Evolutionary conservation across 345 rosid genomes (phyloP).

Genomic region (Eutrema japonicum): DNA sequence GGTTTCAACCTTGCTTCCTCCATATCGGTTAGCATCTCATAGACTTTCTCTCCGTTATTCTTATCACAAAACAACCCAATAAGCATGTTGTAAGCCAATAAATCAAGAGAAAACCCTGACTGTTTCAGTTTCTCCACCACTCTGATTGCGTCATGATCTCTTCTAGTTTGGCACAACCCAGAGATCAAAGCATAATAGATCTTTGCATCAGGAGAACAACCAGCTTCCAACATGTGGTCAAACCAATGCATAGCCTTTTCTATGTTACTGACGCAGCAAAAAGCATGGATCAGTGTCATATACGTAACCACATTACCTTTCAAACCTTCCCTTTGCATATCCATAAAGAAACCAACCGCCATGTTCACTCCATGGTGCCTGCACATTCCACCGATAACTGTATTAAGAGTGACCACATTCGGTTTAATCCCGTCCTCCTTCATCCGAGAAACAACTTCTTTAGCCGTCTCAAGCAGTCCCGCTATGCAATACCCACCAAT

Average conservation of each 20-base stretch:
- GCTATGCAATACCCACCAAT: slow-evolving; percentile 72
- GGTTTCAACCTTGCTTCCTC: slow-evolving; percentile 59
- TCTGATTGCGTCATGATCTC: slow-evolving; percentile 56
- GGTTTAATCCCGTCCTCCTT: slow-evolving; percentile 53
- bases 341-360: slow-evolving; percentile 56
- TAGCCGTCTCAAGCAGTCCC: slow-evolving; percentile 63
- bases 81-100: slow-evolving; percentile 66
- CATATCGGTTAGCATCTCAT: slow-evolving; percentile 64
- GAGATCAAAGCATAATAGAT: slow-evolving; percentile 65
- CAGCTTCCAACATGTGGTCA: slow-evolving; percentile 53
- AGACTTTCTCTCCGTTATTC: slow-evolving; percentile 58
- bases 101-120: slow-evolving; percentile 63
- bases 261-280: slow-evolving; percentile 63
- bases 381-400: slow-evolving; percentile 75
- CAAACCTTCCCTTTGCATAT: slow-evolving; percentile 61
- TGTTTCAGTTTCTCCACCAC: slow-evolving; percentile 56
- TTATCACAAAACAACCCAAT: slow-evolving; percentile 62
- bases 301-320: slow-evolving; percentile 56
- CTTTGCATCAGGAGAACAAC: slow-evolving; percentile 62
- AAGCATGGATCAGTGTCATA: slow-evolving; percentile 62
- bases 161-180: slow-evolving; percentile 67
- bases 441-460: slow-evolving; percentile 65
- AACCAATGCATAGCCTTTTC: slow-evolving; percentile 62
- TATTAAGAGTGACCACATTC: slow-evolving; percentile 60
- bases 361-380: slow-evolving; percentile 57